Base-by-base conservation (phyloP, 768 basidiomycete genomes). In the Gyrodon lividus region DNA sequence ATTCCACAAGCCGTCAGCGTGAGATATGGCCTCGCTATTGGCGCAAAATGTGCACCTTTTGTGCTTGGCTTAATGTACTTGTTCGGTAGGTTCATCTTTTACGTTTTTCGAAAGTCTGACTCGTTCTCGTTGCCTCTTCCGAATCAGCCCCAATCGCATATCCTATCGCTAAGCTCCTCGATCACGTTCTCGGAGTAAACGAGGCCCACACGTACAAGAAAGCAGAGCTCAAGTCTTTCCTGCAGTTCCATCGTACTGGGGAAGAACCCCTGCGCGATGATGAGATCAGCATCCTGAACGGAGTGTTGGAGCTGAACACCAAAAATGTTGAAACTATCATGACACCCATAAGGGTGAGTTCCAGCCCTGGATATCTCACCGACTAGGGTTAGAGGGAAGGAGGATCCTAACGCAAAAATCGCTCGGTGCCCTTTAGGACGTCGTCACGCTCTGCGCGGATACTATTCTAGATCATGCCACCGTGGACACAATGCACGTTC, bases 181-280 rank as follows among this genome's bases (percentile, higher is more conserved):
- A 98, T 65, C 74, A 70, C 43, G 80, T 87, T 2, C 81, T 98
- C 2, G 96, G 96, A 19, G 75, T 74, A 3, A 77, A 86, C 58
- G 89, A 90, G 58, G 74, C 73, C 0, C 76, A 82, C 37, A 89
- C 86, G 0, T 92, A 92, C 72, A 91, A 90, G 61, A 92, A 92
- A 66, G 88, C 87, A 0, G 84, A 87, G 52, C 76, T 88, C 37
- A 86, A 86, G 57, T 85, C 84, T 0, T 91, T 92, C 71, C 75
- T 92, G 12, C 83, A 86, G 48, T 89, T 91, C 64, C 87, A 91
- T 60, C 80, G 87, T 22, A 81, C 78, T 0, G 89, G 87, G 6
- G 82, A 87, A 58, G 89, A 91, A 41, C 77, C 78, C 0, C 75
- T 92, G 1, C 75, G 87, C 5, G 89, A 91, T 61, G 89, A 91